phyloP scores from a whole-genome alignment of 208 protist genomes.

The Acanthamoeba culbertsoni region DNA sequence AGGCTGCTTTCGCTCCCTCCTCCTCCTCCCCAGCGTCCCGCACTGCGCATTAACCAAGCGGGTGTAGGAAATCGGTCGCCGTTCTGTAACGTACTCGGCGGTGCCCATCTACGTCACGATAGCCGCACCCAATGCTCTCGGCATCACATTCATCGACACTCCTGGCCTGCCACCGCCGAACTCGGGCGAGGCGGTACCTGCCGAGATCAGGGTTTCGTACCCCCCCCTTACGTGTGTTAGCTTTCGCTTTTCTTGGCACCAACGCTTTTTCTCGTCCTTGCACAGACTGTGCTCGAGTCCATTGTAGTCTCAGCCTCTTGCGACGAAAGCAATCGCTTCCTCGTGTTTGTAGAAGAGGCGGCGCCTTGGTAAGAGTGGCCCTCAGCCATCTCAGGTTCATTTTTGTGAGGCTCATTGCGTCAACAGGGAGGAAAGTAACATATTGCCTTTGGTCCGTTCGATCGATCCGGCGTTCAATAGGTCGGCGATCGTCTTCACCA shows the following conservation, averaged over 20 bases:
- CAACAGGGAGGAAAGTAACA: background rate
- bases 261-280: background rate
- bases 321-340: background rate
- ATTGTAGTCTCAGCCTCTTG: background rate
- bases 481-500: background rate
- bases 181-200: background rate
- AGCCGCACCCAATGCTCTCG: background rate
- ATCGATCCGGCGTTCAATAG: conserved; percentile 23
- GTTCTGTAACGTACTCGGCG: background rate
- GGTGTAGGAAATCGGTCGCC: background rate
- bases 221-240: background rate
- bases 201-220: background rate
- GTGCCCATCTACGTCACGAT: background rate
- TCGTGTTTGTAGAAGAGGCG: background rate
- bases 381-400: background rate
- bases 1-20: background rate
- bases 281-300: background rate
- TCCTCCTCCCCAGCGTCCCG: background rate
- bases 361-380: background rate
- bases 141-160: conserved; percentile 32
- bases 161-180: background rate
- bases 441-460: background rate
- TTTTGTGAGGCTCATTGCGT: background rate
- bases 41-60: too few species aligned
- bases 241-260: background rate